phyloP scores from a whole-genome alignment of 306 rosid species.

The Dalbergia oliveri region DNA sequence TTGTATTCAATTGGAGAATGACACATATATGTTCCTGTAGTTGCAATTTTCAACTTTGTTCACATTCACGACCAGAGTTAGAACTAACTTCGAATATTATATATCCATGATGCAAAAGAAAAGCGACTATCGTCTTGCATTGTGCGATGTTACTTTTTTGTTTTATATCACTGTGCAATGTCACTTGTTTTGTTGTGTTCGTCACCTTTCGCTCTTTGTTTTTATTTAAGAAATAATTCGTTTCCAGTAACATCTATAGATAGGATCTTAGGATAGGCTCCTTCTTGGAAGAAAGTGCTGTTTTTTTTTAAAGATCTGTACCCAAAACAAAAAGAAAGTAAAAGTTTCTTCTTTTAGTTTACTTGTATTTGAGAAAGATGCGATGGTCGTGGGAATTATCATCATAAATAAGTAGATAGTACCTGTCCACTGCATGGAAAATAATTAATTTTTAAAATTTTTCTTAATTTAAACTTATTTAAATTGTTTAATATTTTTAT shows the following conservation, averaged over 20 bases:
- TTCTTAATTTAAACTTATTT: no score
- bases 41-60: conserved; percentile 6
- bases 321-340: conserved; percentile 38
- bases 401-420: neutral
- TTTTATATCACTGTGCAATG: conserved; percentile 12
- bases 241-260: neutral
- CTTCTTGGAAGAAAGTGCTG: conserved; percentile 61
- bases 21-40: neutral
- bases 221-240: neutral
- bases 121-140: conserved; percentile 33
- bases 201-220: conserved; percentile 39
- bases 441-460: no score
- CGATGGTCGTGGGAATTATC: conserved; percentile 39
- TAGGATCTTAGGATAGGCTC: conserved; percentile 50
- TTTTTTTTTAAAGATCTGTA: conserved; percentile 15
- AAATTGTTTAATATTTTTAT: no score
- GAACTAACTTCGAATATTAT: neutral
- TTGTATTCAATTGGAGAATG: neutral
- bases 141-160: neutral
- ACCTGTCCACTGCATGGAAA: no score
- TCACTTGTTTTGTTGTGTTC: conserved; percentile 29
- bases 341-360: conserved; percentile 48
- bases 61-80: neutral
- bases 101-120: neutral
- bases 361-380: conserved; percentile 40